Evolutionary conservation across 108 stramenopile genomes (phyloP).

Genomic region (Cyclotella choctawhatcheeana): DNA sequence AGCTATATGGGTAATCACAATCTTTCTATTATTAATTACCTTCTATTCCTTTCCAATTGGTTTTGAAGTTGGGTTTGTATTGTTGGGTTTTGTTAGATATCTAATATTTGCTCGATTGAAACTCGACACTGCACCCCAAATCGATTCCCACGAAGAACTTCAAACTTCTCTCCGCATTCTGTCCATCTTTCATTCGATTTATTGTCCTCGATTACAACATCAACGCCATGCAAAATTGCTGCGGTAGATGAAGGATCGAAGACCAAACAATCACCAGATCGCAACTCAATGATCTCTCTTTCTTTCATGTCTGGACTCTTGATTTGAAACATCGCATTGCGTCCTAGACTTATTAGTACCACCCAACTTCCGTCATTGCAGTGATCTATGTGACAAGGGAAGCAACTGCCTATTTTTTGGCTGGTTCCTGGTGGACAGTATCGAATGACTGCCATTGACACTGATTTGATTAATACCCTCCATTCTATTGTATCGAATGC

Average conservation of each 20-base stretch:
- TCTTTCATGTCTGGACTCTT: neutral
- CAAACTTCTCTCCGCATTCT: slow-evolving; percentile 6
- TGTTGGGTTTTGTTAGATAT: too few species aligned
- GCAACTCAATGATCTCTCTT: slow-evolving; percentile 9
- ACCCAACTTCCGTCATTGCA: slow-evolving; percentile 25
- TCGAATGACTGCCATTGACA: slow-evolving; percentile 16
- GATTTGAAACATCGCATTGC: slow-evolving; percentile 13
- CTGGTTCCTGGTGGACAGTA: slow-evolving; percentile 2
- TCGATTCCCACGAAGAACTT: neutral
- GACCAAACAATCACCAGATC: slow-evolving; percentile 16
- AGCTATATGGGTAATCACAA: neutral
- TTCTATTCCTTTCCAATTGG: neutral
- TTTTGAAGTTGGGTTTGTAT: too few species aligned
- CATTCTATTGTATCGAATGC: neutral
- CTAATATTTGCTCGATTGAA: too few species aligned
- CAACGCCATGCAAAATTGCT: slow-evolving; percentile 21
- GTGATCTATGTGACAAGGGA: slow-evolving; percentile 21
- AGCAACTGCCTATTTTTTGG: neutral
- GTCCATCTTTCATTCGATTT: neutral
- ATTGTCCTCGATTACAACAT: neutral
- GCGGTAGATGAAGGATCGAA: slow-evolving; percentile 26
- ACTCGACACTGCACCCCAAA: slow-evolving; percentile 34
- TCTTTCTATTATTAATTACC: neutral
- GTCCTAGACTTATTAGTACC: slow-evolving; percentile 16
- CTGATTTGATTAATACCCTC: neutral